Base-by-base conservation (phyloP, 2,329 filamentous ascomycete species). In the Chrysoporthe deuterocubensis region DNA sequence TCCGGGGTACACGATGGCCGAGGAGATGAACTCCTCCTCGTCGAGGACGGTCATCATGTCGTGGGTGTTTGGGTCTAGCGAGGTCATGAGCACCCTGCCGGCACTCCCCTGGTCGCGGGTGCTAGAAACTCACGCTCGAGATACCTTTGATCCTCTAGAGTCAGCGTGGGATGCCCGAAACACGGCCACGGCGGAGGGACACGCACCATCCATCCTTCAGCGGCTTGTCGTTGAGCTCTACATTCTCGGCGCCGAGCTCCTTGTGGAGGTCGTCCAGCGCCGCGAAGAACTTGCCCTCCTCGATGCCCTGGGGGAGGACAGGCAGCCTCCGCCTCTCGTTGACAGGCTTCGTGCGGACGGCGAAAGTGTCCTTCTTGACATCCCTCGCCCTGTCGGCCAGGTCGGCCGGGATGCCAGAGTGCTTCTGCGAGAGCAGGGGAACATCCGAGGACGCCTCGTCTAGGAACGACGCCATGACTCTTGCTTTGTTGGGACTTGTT, bases 21-120 rank as follows among this genome's bases (percentile, higher is more conserved):
- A 81, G 64, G 76, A 75, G 48, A 84, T 75, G 64, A 85, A 79
- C 62, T 81, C 79, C 6, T 81, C 78, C 66, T 81, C 76, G 21
- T 81, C 78, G 44, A 80, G 70, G 40, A 84, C 70, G 66, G 80
- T 72, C 69, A 77, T 76, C 72, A 77, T 76, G 63, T 81, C 78
- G 68, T 81, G 79, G 1, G 73, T 73, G 60, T 77, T 72, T 4
- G 64, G 64, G 46, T 69, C 67, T 69, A 26, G 8, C 13, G 7
- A 1, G 9, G 37, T 69, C 42, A 66, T 64, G 9, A n/a, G 7
- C 13, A 21, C 7, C 16, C 18, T 13, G 8, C 9, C 4, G 7
- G 26, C 11, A 32, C 2, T 6, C 21, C 7, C 32, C 6, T 9
- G 11, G 21, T 14, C 8, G 16, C 3, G 1, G n/a, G 18, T 16